These are phyloP conservation scores for Fusarium poae DNA, from an alignment of 2,329 filamentous ascomycete species.

Conservation along the genomic window DNA sequence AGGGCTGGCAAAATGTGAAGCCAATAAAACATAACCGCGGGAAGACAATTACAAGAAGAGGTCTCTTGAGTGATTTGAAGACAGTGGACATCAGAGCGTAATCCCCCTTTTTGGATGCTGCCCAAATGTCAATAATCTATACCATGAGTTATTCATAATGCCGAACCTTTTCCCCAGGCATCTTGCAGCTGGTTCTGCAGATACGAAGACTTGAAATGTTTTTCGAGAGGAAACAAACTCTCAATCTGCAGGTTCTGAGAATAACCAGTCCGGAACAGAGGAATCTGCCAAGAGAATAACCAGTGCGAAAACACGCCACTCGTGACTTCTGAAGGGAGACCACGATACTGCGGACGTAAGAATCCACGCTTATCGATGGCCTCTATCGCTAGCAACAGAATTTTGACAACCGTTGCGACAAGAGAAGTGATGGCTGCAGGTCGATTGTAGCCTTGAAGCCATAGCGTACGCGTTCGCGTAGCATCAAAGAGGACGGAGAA, in stretches of 20 bases:
- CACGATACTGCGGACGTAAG: conserved; percentile 21
- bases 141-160: neutral
- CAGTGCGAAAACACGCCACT: conserved; percentile 29
- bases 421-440: conserved; percentile 11
- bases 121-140: conserved; percentile 1
- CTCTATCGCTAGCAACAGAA: conserved; percentile 20
- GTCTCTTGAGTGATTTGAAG: conserved; percentile 18
- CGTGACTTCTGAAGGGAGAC: conserved; percentile 19
- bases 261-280: conserved; percentile 33
- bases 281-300: conserved; percentile 37
- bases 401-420: conserved; percentile 26
- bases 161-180: conserved; percentile 25
- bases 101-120: conserved; percentile 11
- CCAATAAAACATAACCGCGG: conserved; percentile 36
- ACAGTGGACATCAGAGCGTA: conserved; percentile 21
- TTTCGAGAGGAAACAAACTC: conserved; percentile 22
- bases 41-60: conserved; percentile 21
- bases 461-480: conserved; percentile 30
- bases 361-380: conserved; percentile 29
- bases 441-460: conserved; percentile 32
- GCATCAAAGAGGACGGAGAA: conserved; percentile 33
- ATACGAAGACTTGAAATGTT: conserved; percentile 32
- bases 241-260: conserved; percentile 19
- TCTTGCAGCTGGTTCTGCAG: conserved; percentile 22
- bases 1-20: conserved; percentile 39